Base-by-base conservation (phyloP, 148 eudicot genomes). In the Polygonum maritimum region DNA sequence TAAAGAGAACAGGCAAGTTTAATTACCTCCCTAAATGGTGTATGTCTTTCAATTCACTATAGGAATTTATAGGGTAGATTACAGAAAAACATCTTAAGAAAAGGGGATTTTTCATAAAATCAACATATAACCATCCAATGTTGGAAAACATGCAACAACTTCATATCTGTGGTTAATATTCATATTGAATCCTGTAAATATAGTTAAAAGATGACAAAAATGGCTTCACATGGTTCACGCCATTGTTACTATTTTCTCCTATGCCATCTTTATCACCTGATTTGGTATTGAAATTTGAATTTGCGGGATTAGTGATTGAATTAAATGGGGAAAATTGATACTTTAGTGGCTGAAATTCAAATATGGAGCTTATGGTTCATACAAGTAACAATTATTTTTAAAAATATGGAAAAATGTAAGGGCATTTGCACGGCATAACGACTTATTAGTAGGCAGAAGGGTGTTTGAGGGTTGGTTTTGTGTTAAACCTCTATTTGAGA, bases 1-100 rank as follows among this genome's bases (percentile, higher is more conserved):
- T 2, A 95, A 95, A 81, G 92, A 86, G 75, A 92, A 92, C 85
- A 92, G 93, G 97, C 86, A 85, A 86, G 91, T 77, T 77, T 63
- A 73, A 45, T 74, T 62, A 35, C 7, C 9, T 76, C 49, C 39
- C 19, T 35, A 35, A 4, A 15, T 62, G 5, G 5, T 35, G 35
- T 18, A 62, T 18, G 35, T 63, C 8, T 16, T 76, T 63, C 38
- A 33, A 7, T 60, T 76, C n/a, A 16, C 69, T 40, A 16, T 35
- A 35, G 36, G 15, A 36, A 35, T 16, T 15, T 67, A 31, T 67
- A 67, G 21, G 71, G 19, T 15, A 6, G 15, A 38, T 16, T 67
- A 60, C 31, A 60, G 36, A 60, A 14, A 2, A 31, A 36, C 69
- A 57, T 14, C n/a, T 33, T 12, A 16, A 36, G 3, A 36, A 13